These are phyloP conservation scores for Quercus alba DNA, from an alignment of 306 rosid species.

Conservation along the genomic window DNA sequence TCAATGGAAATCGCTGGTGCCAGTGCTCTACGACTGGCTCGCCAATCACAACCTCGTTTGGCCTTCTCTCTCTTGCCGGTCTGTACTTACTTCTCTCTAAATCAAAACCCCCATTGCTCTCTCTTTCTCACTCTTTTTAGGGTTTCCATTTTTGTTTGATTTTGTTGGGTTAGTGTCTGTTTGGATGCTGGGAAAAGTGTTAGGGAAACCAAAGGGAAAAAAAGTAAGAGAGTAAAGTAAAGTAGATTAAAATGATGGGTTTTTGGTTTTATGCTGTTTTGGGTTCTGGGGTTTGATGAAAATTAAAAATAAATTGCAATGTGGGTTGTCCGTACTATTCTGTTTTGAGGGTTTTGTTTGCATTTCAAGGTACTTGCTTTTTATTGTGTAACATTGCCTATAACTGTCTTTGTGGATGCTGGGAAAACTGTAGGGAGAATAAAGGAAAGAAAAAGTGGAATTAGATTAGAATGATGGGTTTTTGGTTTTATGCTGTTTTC, in stretches of 20 bases:
- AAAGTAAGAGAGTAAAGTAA: background rate
- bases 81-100: no score
- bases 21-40: slow-evolving; percentile 92
- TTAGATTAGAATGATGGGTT: background rate
- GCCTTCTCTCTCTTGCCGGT: slow-evolving; percentile 97
- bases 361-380: background rate
- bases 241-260: background rate
- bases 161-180: background rate
- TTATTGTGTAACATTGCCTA: background rate
- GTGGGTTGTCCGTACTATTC: background rate
- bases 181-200: background rate
- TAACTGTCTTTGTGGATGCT: slow-evolving; percentile 6
- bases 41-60: slow-evolving; percentile 94
- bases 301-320: background rate
- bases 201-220: background rate
- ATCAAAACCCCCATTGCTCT: background rate
- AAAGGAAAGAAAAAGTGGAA: background rate
- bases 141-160: background rate
- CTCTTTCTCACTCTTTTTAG: background rate
- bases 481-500: background rate
- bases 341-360: background rate
- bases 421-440: slow-evolving; percentile 7
- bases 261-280: background rate
- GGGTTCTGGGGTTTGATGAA: background rate
- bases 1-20: slow-evolving; percentile 88